phyloP scores from a whole-genome alignment of 352 stramenopile species.

The Phytophthora podocarpi region DNA sequence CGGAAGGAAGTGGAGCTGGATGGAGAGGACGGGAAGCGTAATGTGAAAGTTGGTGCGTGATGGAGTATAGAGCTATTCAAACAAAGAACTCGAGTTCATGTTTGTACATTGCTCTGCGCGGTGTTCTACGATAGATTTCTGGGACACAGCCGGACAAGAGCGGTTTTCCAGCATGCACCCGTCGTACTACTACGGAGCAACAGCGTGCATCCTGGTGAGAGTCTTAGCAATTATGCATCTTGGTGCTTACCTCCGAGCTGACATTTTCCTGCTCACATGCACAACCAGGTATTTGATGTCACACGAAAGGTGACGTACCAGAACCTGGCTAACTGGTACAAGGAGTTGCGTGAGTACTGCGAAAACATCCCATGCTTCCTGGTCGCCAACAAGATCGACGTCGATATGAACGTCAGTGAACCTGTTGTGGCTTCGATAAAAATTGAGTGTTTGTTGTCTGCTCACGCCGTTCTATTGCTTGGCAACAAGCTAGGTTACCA shows the following conservation, averaged over 20 bases:
- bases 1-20: constrained; percentile 91
- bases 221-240: no score
- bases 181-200: constrained; percentile 96
- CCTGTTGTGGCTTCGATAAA: no score
- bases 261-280: no score
- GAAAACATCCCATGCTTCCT: constrained; percentile 93
- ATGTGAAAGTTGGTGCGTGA: constrained; percentile 66
- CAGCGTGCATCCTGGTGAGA: constrained; percentile 90
- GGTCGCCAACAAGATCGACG: constrained; percentile 98
- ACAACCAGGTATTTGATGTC: constrained; percentile 92
- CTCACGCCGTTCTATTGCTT: neutral
- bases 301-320: constrained; percentile 96
- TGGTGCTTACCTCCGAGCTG: no score
- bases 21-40: constrained; percentile 53
- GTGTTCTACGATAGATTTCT: constrained; percentile 82
- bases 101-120: neutral
- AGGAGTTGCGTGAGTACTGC: constrained; percentile 93
- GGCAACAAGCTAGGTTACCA: constrained; percentile 87
- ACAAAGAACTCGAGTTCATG: neutral
- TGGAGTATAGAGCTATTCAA: neutral
- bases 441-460: no score
- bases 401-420: constrained; percentile 89
- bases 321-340: constrained; percentile 92
- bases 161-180: constrained; percentile 96
- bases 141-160: constrained; percentile 96